Percentiles rank a stretch among this genome's conserved stretches.
These are phyloP conservation scores for Aureobasidium sp. DNA, from an alignment of 2,329 filamentous ascomycete genomes.

Conservation along the genomic window DNA sequence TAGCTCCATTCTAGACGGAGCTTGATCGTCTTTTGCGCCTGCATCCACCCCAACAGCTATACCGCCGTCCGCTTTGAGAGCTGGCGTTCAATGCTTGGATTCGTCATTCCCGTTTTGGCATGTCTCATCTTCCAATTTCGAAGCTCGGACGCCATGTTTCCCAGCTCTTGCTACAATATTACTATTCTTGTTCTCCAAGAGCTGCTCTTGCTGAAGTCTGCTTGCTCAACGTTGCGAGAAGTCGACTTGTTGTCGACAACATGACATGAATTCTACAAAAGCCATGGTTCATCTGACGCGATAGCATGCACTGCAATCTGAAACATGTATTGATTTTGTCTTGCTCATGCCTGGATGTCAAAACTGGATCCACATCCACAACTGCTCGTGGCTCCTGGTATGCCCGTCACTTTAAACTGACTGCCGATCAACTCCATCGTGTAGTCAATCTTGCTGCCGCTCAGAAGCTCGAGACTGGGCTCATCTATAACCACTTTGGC, in stretches of 20 bases:
- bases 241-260: neutral
- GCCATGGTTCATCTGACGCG: neutral
- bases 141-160: neutral
- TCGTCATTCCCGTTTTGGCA: conserved; percentile 5
- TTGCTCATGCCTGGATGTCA: conserved; percentile 55
- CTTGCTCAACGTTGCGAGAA: neutral
- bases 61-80: neutral
- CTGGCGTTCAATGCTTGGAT: neutral
- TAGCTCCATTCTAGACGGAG: neutral
- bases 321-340: neutral
- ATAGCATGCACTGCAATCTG: neutral
- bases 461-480: conserved; percentile 77
- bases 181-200: neutral
- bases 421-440: conserved; percentile 91
- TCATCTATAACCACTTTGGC: conserved; percentile 86
- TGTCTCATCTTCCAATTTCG: neutral
- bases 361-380: conserved; percentile 98
- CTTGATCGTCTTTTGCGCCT: neutral
- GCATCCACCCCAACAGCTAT: neutral
- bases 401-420: conserved; percentile 95
- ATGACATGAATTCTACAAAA: neutral
- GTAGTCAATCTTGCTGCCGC: conserved; percentile 92
- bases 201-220: neutral
- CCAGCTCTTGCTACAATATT: neutral
- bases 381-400: conserved; percentile 83